Evolutionary conservation across 1,284 basidiomycete genomes (phyloP).

Genomic region (Hemileia vastatrix): DNA sequence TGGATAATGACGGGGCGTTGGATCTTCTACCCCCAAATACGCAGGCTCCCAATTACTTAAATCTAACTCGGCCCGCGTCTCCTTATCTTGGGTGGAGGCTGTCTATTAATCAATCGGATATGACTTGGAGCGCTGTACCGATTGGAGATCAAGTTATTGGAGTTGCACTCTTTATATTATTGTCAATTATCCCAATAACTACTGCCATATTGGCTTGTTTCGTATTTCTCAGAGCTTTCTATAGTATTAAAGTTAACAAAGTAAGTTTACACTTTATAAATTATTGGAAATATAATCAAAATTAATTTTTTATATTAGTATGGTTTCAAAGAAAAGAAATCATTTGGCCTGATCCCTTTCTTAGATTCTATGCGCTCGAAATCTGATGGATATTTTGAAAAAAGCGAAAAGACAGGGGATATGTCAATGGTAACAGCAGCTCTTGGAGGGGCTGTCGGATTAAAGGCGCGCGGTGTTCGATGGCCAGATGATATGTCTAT

Average conservation of each 20-base stretch:
- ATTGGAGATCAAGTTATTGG: slow-evolving; percentile 68
- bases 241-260: slow-evolving; percentile 84
- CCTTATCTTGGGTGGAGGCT: slow-evolving; percentile 73
- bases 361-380: slow-evolving; percentile 19
- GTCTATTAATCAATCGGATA: slow-evolving; percentile 61
- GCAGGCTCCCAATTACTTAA: slow-evolving; percentile 69
- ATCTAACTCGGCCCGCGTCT: slow-evolving; percentile 57
- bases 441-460: slow-evolving; percentile 17
- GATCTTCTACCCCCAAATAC: slow-evolving; percentile 82
- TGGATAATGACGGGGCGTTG: slow-evolving; percentile 71
- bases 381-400: slow-evolving; percentile 2
- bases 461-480: slow-evolving; percentile 52
- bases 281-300: too few relatives aligned
- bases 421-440: slow-evolving; percentile 19
- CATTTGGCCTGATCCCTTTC: slow-evolving; percentile 4
- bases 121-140: slow-evolving; percentile 67
- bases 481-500: slow-evolving; percentile 86
- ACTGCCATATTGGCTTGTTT: slow-evolving; percentile 70
- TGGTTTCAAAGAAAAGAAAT: slow-evolving; percentile 24
- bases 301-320: slow-evolving; percentile 1
- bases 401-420: slow-evolving; percentile 14
- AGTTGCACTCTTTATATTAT: slow-evolving; percentile 70
- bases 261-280: background rate
- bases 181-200: slow-evolving; percentile 68
- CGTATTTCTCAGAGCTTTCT: slow-evolving; percentile 88